Base-by-base conservation (phyloP, 176 grass and related monocot species). In the Guadua angustifolia region DNA sequence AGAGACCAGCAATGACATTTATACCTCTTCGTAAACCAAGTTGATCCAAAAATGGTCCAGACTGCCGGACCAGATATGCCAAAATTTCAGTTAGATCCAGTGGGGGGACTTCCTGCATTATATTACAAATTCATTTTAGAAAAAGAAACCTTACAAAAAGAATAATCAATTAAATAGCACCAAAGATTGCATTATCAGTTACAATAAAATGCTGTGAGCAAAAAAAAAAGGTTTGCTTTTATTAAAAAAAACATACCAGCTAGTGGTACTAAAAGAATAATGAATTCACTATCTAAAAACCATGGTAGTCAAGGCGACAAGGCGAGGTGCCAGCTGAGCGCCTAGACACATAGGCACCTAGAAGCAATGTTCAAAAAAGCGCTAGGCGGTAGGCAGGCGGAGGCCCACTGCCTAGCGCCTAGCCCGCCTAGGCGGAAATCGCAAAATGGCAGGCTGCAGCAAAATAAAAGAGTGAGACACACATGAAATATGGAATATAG, bases 31-130 rank as follows among this genome's bases (percentile, higher is more conserved):
- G 78, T 69, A 97, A 69, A 73, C 92, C 90, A 79, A 97, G 82
- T 87, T 97, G 92, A 79, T 97, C 90, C 82, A 97, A 79, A 70
- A 97, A 89, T 86, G 95, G 88, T 40, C 90, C 90, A 82, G 92
- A 97, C 69, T 97, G 92, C 64, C 61, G 82, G 49, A 94, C 86
- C 21, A 97, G 79, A 91, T 91, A 84, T 84, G 84, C 84, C 82
- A 97, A 50, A 87, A 94, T 89, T 82, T 94, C 90, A 82, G 82
- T 69, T 82, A 97, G 82, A 89, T 93, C 84, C 86, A 97, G 79
- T 39, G 90, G 84, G 49, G 79, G 90, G 17, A 76, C 78, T 77
- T 93, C 92, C 90, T 94, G 86, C 71, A 74, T 72, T 47, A 55
- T 17, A 84, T 76, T 51, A 11, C 36, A 73, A 74, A 79, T 66